phyloP scores from a whole-genome alignment of 2,329 filamentous ascomycete genomes.

The Whalleya microplaca region DNA sequence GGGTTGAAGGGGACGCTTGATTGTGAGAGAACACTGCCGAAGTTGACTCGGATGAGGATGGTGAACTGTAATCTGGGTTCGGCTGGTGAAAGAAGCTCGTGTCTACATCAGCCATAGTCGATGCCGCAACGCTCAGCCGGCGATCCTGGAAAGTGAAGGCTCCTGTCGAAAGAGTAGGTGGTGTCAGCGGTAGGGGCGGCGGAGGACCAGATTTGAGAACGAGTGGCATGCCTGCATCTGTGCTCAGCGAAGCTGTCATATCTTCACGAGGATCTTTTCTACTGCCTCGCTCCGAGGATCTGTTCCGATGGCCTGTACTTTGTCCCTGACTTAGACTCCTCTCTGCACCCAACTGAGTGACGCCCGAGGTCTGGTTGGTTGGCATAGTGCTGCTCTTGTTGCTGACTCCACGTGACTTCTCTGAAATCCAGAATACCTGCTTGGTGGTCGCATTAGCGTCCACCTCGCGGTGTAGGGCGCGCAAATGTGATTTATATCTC shows the following conservation, averaged over 20 bases:
- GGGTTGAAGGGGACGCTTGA: conserved; percentile 37
- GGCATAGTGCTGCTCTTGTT: conserved; percentile 33
- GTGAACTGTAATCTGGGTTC: conserved; percentile 53
- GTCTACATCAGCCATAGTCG: conserved; percentile 41
- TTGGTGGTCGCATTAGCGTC: conserved; percentile 16
- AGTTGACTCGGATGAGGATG: conserved; percentile 32
- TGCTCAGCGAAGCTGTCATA: conserved; percentile 10
- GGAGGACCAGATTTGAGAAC: conserved; percentile 44
- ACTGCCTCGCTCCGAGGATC: conserved; percentile 18
- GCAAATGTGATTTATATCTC: conserved; percentile 27
- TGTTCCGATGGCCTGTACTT: conserved; percentile 4
- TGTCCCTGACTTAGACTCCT: conserved; percentile 9
- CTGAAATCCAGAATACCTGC: conserved; percentile 23
- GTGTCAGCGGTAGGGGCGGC: conserved; percentile 54
- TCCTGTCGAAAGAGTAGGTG: conserved; percentile 48
- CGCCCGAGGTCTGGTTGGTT: conserved; percentile 26
- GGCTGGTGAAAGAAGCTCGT: conserved; percentile 52
- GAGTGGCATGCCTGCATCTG: conserved; percentile 35
- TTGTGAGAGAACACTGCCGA: conserved; percentile 25
- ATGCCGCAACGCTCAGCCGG: conserved; percentile 38
- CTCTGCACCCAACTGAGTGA: conserved; percentile 13
- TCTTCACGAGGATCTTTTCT: conserved; percentile 15
- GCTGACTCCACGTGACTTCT: conserved; percentile 39
- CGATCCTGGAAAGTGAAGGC: conserved; percentile 49
- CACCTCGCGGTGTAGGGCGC: conserved; percentile 7